Base-by-base conservation (phyloP, 306 rosid species). In the Acacia confusa region DNA sequence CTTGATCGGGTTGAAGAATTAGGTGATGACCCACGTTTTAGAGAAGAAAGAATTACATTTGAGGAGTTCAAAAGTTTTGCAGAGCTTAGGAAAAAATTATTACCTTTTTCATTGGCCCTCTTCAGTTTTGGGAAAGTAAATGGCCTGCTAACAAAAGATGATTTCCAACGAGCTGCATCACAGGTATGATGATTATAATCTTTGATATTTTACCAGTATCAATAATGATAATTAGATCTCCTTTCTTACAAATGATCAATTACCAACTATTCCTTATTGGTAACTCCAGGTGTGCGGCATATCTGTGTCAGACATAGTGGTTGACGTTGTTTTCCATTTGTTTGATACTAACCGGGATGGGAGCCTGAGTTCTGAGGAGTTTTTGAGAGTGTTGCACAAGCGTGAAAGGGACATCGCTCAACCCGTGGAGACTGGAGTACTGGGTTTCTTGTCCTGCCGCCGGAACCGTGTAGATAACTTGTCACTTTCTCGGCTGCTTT, bases 61-160 rank as follows among this genome's bases (percentile, higher is more conserved):
- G 94, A 90, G 88, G 98, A 95, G 41, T 95, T 95, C 91, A 89
- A 88, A 84, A 84, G 25, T 79, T 93, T 93, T 64, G 98, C 95
- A 0, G 91, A 87, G 83, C 86, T 93, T 78, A 91, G 98, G 22
- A 90, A 79, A 71, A 85, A 89, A 45, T 45, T 95, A 80, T 83
- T 84, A 78, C 93, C 99, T 22, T 86, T 95, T 58, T 89, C 97
- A 74, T 78, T 92, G 82, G 99, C 99, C 66, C 84, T 95, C 74
- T 89, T 93, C 84, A 92, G 97, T 87, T 93, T 77, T 64, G 98
- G 98, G 64, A 77, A 93, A 87, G 94, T 89, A 67, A 89, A 92
- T 77, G 96, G 97, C 69, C 74, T 82, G 75, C 86, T 95, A 81
- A 87, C 93, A 4, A 88, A 64, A 80, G 83, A 85, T 40, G 98